A percentile compares a stretch with the other conserved stretches of the same genome.
phyloP scores from a whole-genome alignment of 352 stramenopile genomes.

The Blastocystis sp. region DNA sequence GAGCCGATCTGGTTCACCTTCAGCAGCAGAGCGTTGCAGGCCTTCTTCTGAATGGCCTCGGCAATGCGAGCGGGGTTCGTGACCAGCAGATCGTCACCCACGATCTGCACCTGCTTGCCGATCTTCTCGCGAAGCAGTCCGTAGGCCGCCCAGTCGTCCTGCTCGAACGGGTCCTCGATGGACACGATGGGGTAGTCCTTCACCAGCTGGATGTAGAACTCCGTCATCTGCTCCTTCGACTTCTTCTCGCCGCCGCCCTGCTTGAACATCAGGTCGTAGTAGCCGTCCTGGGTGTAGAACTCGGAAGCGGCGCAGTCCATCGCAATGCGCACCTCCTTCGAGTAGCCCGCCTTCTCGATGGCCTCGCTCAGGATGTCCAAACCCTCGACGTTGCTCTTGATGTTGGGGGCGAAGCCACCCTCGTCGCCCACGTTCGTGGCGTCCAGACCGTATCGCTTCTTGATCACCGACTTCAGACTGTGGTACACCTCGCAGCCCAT shows the following conservation, averaged over 20 bases:
- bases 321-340: constrained; percentile 87
- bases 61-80: constrained; percentile 93
- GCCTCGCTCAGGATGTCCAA: constrained; percentile 93
- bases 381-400: constrained; percentile 88
- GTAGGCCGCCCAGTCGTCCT: constrained; percentile 95
- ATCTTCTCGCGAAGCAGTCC: constrained; percentile 73
- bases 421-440: constrained; percentile 97
- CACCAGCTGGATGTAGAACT: constrained; percentile 86
- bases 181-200: constrained; percentile 91
- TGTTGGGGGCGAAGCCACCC: constrained; percentile 93
- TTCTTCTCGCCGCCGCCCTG: constrained; percentile 75
- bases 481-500: constrained; percentile 98
- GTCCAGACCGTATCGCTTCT: constrained; percentile 91
- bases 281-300: constrained; percentile 89
- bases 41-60: constrained; percentile 82
- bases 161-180: constrained; percentile 96
- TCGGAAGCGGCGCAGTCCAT: constrained; percentile 96
- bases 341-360: constrained; percentile 88
- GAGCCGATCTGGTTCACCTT: constrained; percentile 99
- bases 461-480: constrained; percentile 97
- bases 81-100: constrained; percentile 95
- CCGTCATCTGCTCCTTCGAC: constrained; percentile 85
- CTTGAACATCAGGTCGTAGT: constrained; percentile 99
- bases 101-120: constrained; percentile 87
- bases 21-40: constrained; percentile 93